A percentile compares a stretch with the other conserved stretches of the same genome.
Evolutionary conservation across 176 grass and related monocot species (phyloP).

Genomic region (Aegilops sharonensis): DNA sequence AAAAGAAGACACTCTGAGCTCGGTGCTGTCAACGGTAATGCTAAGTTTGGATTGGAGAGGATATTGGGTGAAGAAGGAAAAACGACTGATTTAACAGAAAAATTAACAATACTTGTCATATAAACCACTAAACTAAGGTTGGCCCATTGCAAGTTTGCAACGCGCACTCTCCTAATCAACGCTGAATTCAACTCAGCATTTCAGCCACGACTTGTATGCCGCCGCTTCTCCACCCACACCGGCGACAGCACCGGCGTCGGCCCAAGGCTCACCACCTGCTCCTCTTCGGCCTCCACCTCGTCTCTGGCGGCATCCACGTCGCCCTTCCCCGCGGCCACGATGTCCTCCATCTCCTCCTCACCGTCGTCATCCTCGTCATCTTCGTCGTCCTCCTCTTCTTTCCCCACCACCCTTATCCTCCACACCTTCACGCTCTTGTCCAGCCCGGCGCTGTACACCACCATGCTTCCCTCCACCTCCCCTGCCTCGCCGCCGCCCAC

Average conservation of each 20-base stretch:
- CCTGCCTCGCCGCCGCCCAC: constrained; percentile 60
- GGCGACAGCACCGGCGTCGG: constrained; percentile 65
- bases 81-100: too few species aligned
- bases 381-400: constrained; percentile 33
- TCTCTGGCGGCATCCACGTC: constrained; percentile 9
- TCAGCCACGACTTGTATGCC: constrained; percentile 43
- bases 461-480: constrained; percentile 63
- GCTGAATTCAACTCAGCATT: constrained; percentile 6
- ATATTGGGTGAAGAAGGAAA: too few species aligned
- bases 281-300: constrained; percentile 18
- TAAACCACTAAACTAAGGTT: too few species aligned
- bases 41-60: too few species aligned
- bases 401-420: constrained; percentile 75
- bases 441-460: constrained; percentile 79
- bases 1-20: too few species aligned
- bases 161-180: not conserved
- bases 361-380: not conserved
- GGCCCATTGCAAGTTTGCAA: too few species aligned
- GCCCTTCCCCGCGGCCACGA: not conserved
- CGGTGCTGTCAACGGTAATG: too few species aligned
- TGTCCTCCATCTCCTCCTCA: not conserved
- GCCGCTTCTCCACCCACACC: constrained; percentile 67
- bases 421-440: constrained; percentile 92
- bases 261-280: constrained; percentile 20
- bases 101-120: too few species aligned